These are phyloP conservation scores for Ajuga reptans DNA, from an alignment of 305 asterid genomes.

Conservation along the genomic window DNA sequence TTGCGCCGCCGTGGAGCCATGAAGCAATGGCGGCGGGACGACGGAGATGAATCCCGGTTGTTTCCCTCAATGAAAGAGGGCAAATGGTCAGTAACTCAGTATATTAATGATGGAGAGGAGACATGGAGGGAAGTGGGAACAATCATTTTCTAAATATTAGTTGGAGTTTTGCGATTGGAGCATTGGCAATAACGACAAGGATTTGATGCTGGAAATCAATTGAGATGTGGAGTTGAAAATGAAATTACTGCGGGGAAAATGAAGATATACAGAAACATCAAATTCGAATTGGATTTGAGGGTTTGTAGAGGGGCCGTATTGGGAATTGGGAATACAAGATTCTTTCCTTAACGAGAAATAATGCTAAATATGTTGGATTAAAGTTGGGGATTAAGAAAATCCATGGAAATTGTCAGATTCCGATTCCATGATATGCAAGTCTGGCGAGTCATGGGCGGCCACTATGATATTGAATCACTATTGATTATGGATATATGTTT, in stretches of 20 bases:
- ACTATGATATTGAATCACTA: no score
- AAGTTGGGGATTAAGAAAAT: not conserved
- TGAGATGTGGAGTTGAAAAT: not conserved
- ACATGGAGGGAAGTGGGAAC: conserved; percentile 31
- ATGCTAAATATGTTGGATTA: not conserved
- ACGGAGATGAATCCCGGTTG: conserved; percentile 10
- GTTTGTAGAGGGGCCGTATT: conserved; percentile 9
- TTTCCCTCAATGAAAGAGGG: conserved; percentile 13
- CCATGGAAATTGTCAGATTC: no score
- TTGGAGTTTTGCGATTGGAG: conserved; percentile 34
- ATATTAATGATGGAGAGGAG: conserved; percentile 16
- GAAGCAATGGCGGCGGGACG: conserved; percentile 19
- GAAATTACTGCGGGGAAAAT: not conserved
- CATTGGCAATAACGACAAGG: conserved; percentile 30
- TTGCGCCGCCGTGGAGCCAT: conserved; percentile 91
- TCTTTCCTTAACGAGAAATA: conserved; percentile 21
- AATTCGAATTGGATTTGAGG: conserved; percentile 6
- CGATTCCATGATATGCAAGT: no score
- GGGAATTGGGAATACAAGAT: conserved; percentile 21
- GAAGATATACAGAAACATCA: not conserved
- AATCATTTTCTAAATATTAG: conserved; percentile 24
- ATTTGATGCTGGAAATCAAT: conserved; percentile 21
- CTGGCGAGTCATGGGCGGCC: no score
- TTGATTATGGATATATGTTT: no score
- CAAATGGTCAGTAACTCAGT: not conserved